A percentile compares a stretch with the other conserved stretches of the same genome.
phyloP scores from a whole-genome alignment of 2,329 filamentous ascomycete species.

The Aspergillus japonicus region DNA sequence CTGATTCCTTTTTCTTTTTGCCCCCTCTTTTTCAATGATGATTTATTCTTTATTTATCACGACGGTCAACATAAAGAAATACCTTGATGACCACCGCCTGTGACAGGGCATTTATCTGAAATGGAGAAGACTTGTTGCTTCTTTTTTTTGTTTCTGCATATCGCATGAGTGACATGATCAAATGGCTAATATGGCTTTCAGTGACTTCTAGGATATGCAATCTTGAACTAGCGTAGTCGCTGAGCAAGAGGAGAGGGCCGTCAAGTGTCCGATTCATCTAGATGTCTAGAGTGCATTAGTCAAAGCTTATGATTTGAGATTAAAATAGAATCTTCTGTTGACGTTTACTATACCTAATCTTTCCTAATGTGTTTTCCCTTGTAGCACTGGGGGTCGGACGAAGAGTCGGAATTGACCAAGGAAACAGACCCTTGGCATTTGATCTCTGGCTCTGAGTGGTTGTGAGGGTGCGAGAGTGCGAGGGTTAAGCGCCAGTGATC shows the following conservation, averaged over 20 bases:
- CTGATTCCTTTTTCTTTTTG: constrained; percentile 8
- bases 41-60: constrained; percentile 68
- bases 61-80: constrained; percentile 77
- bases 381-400: neutral
- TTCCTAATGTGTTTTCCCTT: neutral
- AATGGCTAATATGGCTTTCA: constrained; percentile 11
- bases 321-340: neutral
- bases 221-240: neutral
- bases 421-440: neutral
- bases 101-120: constrained; percentile 63
- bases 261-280: constrained; percentile 7
- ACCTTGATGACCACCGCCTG: constrained; percentile 75
- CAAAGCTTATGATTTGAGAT: constrained; percentile 9
- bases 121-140: constrained; percentile 7
- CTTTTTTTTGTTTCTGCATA: neutral
- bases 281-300: constrained; percentile 21
- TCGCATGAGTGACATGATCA: constrained; percentile 3
- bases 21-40: constrained; percentile 58
- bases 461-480: constrained; percentile 8
- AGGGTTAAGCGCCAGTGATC: constrained; percentile 29
- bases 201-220: neutral
- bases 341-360: neutral
- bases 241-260: neutral
- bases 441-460: constrained; percentile 16
- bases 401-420: neutral